Percentiles rank a stretch among this genome's conserved stretches.
phyloP scores from a whole-genome alignment of 192 early-diverging fungal genomes.

The Umbelopsis vinacea region DNA sequence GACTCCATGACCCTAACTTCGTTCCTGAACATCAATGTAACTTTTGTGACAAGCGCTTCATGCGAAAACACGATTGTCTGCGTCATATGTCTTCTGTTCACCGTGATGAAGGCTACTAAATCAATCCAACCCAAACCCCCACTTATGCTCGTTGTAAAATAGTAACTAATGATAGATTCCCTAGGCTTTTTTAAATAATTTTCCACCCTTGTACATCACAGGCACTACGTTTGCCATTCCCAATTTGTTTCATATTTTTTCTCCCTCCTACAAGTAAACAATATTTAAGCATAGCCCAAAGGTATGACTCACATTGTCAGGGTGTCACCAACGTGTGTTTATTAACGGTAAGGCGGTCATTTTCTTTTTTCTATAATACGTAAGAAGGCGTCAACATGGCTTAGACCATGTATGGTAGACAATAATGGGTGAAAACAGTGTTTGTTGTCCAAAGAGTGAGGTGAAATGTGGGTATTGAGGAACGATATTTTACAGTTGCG shows the following conservation, averaged over 20 bases:
- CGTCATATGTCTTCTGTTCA: conserved; percentile 15
- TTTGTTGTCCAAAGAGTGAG: neutral
- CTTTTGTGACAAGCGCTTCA: conserved; percentile 7
- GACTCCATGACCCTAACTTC: conserved; percentile 3
- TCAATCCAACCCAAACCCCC: too few relatives aligned
- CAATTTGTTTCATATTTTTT: too few relatives aligned
- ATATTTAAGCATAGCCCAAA: too few relatives aligned
- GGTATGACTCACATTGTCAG: too few relatives aligned
- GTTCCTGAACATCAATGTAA: conserved; percentile 3
- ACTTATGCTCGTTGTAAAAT: neutral
- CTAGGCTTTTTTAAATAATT: neutral
- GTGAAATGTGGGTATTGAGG: neutral
- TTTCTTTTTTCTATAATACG: neutral
- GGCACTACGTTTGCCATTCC: too few relatives aligned
- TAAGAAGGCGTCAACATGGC: neutral
- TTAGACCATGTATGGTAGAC: neutral
- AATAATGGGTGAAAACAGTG: too few relatives aligned
- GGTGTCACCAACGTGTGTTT: neutral
- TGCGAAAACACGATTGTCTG: conserved; percentile 13
- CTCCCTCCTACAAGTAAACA: too few relatives aligned
- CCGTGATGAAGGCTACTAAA: neutral
- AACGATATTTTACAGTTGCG: neutral
- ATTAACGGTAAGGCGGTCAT: neutral
- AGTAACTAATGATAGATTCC: neutral
- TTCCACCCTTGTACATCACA: neutral